Conservation (phyloP, 2,329 filamentous ascomycete genomes). For the Pseudogymnoascus sp. region DNA sequence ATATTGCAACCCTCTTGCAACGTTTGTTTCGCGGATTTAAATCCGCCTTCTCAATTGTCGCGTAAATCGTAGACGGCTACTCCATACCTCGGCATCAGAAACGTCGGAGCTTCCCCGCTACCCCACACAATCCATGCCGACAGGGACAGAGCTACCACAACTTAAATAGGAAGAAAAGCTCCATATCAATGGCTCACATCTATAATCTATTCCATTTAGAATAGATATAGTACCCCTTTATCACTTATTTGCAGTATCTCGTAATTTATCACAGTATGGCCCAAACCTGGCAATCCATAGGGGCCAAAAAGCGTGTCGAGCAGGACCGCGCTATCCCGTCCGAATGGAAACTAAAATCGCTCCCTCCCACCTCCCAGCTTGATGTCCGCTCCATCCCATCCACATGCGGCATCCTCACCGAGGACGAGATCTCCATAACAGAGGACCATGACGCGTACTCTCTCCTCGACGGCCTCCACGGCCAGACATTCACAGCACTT, state of each 20-base stretch:
- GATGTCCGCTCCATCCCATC: conserved; percentile 22
- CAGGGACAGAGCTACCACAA: not conserved
- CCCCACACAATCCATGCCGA: not conserved
- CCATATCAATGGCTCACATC: not conserved
- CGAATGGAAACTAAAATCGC: conserved; percentile 22
- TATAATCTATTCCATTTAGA: not conserved
- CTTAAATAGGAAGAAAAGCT: not conserved
- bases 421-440: conserved; percentile 25
- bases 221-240: not conserved
- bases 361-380: conserved; percentile 16
- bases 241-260: not conserved
- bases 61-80: not conserved
- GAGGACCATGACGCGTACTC: conserved; percentile 25
- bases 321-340: conserved; percentile 23
- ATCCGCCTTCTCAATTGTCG: not conserved
- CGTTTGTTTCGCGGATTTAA: not conserved
- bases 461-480: conserved; percentile 20
- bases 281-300: conserved; percentile 17
- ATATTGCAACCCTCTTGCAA: not conserved
- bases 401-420: conserved; percentile 21
- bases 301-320: conserved; percentile 20
- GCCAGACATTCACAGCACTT: conserved; percentile 20
- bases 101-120: conserved; percentile 1
- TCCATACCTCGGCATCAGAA: not conserved
- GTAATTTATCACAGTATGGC: not conserved